phyloP scores from a whole-genome alignment of 2,329 filamentous ascomycete genomes.

The Aspergillus costaricaensis region DNA sequence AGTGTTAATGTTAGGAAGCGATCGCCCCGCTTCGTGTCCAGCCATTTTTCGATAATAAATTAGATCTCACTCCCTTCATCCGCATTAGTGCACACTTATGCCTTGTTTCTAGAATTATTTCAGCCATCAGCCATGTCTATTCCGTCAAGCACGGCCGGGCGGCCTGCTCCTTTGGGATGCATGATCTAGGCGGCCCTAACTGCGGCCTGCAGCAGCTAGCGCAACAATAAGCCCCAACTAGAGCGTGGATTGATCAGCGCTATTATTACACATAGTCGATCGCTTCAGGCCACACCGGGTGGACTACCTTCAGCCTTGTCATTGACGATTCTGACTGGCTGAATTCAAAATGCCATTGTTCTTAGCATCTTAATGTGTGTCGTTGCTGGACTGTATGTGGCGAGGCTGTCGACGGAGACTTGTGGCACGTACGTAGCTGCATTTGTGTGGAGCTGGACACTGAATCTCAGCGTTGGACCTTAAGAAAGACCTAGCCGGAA shows the following conservation, averaged over 20 bases:
- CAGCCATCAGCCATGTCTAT: not conserved
- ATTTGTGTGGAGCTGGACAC: not conserved
- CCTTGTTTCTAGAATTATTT: not conserved
- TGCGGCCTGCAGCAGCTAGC: constrained; percentile 1
- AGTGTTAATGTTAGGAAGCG: not conserved
- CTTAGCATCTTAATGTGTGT: not conserved
- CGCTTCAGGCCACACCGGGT: not conserved
- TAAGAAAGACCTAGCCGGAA: not conserved
- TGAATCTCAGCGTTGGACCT: not conserved
- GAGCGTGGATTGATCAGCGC: not conserved
- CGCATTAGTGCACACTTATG: not conserved
- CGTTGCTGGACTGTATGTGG: not conserved
- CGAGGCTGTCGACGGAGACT: not conserved
- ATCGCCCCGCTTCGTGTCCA: not conserved
- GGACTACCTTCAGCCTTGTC: not conserved
- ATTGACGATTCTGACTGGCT: not conserved
- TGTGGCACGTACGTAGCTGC: not conserved
- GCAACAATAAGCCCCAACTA: not conserved
- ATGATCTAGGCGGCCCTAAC: not conserved
- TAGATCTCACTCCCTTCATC: not conserved
- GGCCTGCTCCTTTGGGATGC: not conserved
- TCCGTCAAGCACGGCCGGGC: not conserved
- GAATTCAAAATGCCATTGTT: not conserved
- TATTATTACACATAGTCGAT: not conserved
- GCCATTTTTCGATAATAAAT: not conserved